phyloP scores from a whole-genome alignment of 129 eudicot genomes.

The Flaveria trinervia region DNA sequence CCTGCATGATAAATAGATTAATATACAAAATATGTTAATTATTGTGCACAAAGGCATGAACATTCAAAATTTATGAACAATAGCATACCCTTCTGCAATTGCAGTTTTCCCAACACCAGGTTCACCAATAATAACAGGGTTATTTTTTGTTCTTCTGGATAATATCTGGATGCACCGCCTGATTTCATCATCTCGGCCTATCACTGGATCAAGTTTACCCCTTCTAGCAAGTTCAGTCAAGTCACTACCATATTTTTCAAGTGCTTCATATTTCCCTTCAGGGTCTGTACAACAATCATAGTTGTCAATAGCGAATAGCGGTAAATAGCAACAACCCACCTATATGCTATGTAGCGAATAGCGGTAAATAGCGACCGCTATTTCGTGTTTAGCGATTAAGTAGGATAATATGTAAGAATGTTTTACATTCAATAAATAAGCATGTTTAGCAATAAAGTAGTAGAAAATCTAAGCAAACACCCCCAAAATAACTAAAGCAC shows the following conservation, averaged over 20 bases:
- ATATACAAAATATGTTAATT: not conserved
- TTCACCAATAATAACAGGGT: slow-evolving; percentile 97
- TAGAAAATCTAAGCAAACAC: no score
- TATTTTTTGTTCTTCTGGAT: slow-evolving; percentile 87
- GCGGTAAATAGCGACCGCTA: no score
- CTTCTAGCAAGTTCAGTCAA: slow-evolving; percentile 89
- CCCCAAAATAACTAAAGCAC: no score
- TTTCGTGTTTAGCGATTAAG: no score
- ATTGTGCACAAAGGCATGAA: not conserved
- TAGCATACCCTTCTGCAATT: slow-evolving; percentile 92
- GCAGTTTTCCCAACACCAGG: slow-evolving; percentile 99
- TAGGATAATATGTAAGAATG: no score
- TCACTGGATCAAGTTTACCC: slow-evolving; percentile 95
- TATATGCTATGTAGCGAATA: no score
- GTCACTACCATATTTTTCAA: slow-evolving; percentile 87
- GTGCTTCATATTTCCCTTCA: slow-evolving; percentile 88
- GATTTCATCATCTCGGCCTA: slow-evolving; percentile 96
- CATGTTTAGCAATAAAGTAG: no score
- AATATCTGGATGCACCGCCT: slow-evolving; percentile 90
- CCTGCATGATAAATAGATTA: slow-evolving; percentile 45
- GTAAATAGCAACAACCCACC: no score
- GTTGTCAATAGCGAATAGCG: no score
- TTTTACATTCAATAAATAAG: no score
- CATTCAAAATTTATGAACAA: not conserved
- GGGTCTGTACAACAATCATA: slow-evolving; percentile 61